These are phyloP conservation scores for Blastomyces emzantsi DNA, from an alignment of 2,329 filamentous ascomycete genomes.

Conservation along the genomic window DNA sequence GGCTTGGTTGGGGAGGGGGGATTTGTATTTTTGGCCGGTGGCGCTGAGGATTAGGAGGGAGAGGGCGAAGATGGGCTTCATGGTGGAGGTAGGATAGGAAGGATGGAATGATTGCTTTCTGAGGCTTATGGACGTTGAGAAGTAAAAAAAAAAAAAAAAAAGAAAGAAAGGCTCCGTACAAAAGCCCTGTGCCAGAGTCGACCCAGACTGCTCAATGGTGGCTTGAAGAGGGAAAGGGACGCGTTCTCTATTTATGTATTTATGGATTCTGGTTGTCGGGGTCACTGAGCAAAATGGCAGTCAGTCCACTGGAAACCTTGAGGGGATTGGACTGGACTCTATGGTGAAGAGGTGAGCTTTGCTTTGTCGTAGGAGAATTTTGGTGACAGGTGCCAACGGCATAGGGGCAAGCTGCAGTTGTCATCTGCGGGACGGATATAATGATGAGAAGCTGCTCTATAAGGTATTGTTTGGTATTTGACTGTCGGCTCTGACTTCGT, in stretches of 20 bases:
- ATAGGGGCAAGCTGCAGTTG: background rate
- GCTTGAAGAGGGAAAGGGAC: background rate
- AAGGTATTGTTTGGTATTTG: too few species aligned
- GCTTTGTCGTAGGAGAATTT: background rate
- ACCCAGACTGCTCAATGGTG: background rate
- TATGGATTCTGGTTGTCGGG: background rate
- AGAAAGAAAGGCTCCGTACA: too few species aligned
- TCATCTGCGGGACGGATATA: background rate
- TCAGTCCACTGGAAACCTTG: too few species aligned
- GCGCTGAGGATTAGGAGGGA: constrained; percentile 11
- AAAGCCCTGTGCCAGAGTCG: background rate
- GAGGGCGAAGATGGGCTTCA: constrained; percentile 13
- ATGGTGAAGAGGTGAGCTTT: too few species aligned
- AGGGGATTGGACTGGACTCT: too few species aligned
- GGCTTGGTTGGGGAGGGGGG: too few species aligned
- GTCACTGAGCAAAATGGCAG: too few species aligned
- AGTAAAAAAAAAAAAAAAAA: too few species aligned
- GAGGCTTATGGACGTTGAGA: too few species aligned
- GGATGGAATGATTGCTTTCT: background rate
- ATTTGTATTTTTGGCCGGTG: constrained; percentile 12
- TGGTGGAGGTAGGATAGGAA: constrained; percentile 1
- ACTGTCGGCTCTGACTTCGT: background rate
- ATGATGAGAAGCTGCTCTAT: background rate
- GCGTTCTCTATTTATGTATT: background rate
- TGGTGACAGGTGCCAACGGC: background rate